Conservation (phyloP, 116 monocot genomes). For the Papilionanthe hybrid region DNA sequence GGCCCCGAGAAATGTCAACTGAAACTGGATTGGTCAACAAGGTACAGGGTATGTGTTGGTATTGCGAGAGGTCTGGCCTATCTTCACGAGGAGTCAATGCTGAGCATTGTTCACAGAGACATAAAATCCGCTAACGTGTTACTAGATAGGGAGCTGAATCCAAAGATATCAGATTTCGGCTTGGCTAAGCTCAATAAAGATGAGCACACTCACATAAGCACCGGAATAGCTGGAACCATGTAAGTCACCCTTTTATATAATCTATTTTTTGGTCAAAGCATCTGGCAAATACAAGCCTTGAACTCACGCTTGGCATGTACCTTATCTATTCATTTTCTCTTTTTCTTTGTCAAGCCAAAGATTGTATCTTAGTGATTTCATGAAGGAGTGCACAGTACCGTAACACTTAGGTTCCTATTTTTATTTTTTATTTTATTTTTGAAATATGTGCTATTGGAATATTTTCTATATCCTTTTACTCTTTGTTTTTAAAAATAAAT, state of each 20-base stretch:
- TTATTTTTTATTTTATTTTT: no score
- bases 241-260: neutral
- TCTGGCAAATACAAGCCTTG: no score
- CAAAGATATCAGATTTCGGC: slow-evolving; percentile 38
- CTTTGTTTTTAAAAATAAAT: no score
- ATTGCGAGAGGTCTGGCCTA: slow-evolving; percentile 25
- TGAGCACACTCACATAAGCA: slow-evolving; percentile 34
- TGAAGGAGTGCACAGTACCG: neutral
- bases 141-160: slow-evolving; percentile 26
- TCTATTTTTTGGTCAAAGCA: no score
- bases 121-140: slow-evolving; percentile 28
- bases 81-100: slow-evolving; percentile 19
- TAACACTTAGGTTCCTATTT: no score
- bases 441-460: no score
- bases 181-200: slow-evolving; percentile 34
- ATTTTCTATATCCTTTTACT: no score
- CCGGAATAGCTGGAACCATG: slow-evolving; percentile 33
- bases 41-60: slow-evolving; percentile 17
- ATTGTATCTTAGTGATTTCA: neutral
- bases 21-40: slow-evolving; percentile 31
- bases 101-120: slow-evolving; percentile 32
- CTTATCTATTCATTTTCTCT: neutral
- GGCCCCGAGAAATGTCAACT: slow-evolving; percentile 10
- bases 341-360: neutral
- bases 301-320: no score